A percentile compares a stretch with the other conserved stretches of the same genome.
These are phyloP conservation scores for Alternaria sp. DNA, from an alignment of 2,329 filamentous ascomycete species.

Conservation along the genomic window DNA sequence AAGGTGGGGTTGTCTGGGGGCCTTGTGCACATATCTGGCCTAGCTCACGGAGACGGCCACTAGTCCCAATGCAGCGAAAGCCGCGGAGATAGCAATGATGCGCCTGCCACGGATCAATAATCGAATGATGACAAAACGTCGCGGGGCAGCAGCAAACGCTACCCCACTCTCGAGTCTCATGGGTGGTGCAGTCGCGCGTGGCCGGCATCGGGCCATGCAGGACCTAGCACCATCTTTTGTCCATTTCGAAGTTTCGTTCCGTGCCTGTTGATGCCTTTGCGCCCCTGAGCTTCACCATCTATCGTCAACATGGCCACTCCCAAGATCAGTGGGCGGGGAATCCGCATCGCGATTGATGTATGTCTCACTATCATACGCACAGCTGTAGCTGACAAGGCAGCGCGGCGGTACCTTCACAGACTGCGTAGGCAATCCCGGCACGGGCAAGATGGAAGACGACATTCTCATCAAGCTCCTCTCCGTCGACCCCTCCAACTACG, in stretches of 20 bases:
- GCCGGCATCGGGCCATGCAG: not conserved
- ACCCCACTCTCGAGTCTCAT: conserved; percentile 10
- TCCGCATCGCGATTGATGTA: conserved; percentile 74
- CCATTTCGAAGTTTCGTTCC: not conserved
- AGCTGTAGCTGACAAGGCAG: conserved; percentile 41
- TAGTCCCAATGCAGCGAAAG: not conserved
- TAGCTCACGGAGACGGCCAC: not conserved
- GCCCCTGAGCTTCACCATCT: not conserved
- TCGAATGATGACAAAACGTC: conserved; percentile 10
- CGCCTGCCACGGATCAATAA: not conserved
- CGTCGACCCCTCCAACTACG: conserved; percentile 88
- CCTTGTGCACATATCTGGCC: not conserved
- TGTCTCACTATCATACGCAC: not conserved
- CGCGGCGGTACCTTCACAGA: conserved; percentile 92
- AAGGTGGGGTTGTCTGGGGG: not conserved
- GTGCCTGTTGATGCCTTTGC: not conserved
- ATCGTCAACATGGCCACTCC: conserved; percentile 29
- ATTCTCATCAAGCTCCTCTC: conserved; percentile 87
- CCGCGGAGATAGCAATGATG: not conserved
- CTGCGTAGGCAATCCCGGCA: conserved; percentile 81
- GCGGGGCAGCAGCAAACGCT: conserved; percentile 11
- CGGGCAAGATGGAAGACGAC: conserved; percentile 72
- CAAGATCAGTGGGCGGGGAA: conserved; percentile 58
- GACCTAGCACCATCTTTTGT: not conserved
- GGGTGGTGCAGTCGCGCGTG: not conserved